phyloP scores from a whole-genome alignment of 257 asterid species.

The Solanum rostratum region DNA sequence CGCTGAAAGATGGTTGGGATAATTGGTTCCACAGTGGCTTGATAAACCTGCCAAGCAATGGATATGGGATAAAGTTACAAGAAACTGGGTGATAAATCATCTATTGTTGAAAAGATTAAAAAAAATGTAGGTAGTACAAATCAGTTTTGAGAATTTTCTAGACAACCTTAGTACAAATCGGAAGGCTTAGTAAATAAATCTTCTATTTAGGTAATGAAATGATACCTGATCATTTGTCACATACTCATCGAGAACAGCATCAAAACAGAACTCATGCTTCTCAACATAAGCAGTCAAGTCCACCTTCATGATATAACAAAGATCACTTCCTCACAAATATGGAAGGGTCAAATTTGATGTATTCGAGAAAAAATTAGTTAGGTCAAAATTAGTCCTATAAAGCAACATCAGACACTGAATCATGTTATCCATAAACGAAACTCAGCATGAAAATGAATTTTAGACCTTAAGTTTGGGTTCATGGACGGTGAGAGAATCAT shows the following conservation, averaged over 20 bases:
- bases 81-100: background rate
- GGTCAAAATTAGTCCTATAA: background rate
- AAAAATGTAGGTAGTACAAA: background rate
- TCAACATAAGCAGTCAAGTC: conserved; percentile 99
- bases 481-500: conserved; percentile 68
- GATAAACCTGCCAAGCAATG: conserved; percentile 56
- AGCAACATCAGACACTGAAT: background rate
- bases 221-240: conserved; percentile 95
- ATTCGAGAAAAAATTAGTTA: background rate
- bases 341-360: background rate
- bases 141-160: background rate
- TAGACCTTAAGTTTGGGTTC: conserved; percentile 94
- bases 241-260: conserved; percentile 88
- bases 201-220: background rate
- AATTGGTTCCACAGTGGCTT: conserved; percentile 91
- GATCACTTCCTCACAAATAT: conserved; percentile 12
- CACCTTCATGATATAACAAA: conserved; percentile 47
- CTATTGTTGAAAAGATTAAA: background rate
- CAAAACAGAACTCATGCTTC: conserved; percentile 97
- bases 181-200: background rate
- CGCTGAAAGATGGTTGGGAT: conserved; percentile 95
- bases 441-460: background rate
- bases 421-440: background rate
- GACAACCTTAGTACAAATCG: background rate
- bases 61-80: background rate